phyloP scores from a whole-genome alignment of 805 yeast genomes.

The Cyberlindnera saturnus region DNA sequence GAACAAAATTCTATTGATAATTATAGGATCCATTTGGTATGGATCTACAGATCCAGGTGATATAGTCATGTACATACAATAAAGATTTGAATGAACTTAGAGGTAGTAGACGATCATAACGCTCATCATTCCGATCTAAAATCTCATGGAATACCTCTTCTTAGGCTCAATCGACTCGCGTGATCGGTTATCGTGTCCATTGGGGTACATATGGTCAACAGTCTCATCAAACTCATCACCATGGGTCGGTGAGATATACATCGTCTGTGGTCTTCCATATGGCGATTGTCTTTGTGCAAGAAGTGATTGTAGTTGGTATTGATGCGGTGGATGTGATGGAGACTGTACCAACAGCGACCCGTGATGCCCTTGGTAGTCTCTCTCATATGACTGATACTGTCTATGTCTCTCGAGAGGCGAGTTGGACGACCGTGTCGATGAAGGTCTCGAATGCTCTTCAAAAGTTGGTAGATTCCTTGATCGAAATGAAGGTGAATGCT shows the following conservation, averaged over 20 bases:
- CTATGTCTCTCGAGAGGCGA: not conserved
- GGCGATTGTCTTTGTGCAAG: not conserved
- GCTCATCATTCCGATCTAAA: conserved; percentile 2
- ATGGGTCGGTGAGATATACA: conserved; percentile 4
- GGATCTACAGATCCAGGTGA: too few relatives aligned
- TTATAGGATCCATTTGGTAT: not conserved
- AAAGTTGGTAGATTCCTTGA: not conserved
- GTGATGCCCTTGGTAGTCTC: not conserved
- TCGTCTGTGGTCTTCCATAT: conserved; percentile 3
- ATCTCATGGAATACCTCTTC: conserved; percentile 23
- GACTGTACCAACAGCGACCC: not conserved
- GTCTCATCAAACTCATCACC: not conserved
- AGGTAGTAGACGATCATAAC: not conserved
- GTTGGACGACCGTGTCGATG: not conserved
- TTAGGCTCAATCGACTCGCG: not conserved
- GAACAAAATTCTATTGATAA: conserved; percentile 19
- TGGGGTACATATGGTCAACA: too few relatives aligned
- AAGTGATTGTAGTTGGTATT: not conserved
- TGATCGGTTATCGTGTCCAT: too few relatives aligned
- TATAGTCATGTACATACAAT: conserved; percentile 4
- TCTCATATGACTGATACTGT: not conserved
- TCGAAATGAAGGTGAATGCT: conserved; percentile 1
- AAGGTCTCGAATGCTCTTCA: not conserved
- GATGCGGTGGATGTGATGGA: not conserved
- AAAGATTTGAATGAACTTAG: too few relatives aligned